Evolutionary conservation across 306 rosid genomes (phyloP).

Genomic region (Luffa aegyptiaca): DNA sequence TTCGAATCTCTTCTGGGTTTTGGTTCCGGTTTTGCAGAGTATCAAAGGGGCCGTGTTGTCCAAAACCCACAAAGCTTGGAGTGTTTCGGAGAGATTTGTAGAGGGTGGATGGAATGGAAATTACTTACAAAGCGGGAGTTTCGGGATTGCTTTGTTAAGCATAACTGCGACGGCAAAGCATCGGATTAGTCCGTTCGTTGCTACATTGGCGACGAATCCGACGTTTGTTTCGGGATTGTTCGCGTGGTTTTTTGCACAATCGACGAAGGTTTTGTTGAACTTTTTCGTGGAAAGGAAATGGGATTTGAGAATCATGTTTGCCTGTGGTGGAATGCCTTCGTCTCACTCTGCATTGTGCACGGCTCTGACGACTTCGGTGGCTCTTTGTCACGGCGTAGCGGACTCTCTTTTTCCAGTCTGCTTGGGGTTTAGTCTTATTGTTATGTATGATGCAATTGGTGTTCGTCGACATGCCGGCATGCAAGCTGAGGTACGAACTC

Average conservation of each 20-base stretch:
- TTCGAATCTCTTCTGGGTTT: conserved; percentile 19
- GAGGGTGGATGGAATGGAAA: conserved; percentile 4
- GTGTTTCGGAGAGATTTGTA: conserved; percentile 2
- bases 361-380: conserved; percentile 79
- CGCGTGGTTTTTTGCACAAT: conserved; percentile 59
- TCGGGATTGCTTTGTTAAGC: conserved; percentile 58
- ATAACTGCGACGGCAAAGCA: conserved; percentile 51
- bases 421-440: conserved; percentile 74
- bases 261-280: conserved; percentile 48
- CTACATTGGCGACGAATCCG: conserved; percentile 68
- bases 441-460: conserved; percentile 87
- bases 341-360: conserved; percentile 81
- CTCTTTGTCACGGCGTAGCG: conserved; percentile 44
- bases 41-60: conserved; percentile 24
- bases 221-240: conserved; percentile 67
- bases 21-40: conserved; percentile 19
- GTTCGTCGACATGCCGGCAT: conserved; percentile 89
- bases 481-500: conserved; percentile 65
- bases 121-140: conserved; percentile 45
- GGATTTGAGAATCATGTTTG: conserved; percentile 40
- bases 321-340: conserved; percentile 92
- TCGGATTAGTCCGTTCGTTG: conserved; percentile 63
- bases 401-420: conserved; percentile 77
- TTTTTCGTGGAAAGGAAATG: conserved; percentile 66
- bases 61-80: conserved; percentile 15